These are phyloP conservation scores for Aspergillus kassunensis DNA, from an alignment of 495 filamentous ascomycete genomes.

Conservation along the genomic window DNA sequence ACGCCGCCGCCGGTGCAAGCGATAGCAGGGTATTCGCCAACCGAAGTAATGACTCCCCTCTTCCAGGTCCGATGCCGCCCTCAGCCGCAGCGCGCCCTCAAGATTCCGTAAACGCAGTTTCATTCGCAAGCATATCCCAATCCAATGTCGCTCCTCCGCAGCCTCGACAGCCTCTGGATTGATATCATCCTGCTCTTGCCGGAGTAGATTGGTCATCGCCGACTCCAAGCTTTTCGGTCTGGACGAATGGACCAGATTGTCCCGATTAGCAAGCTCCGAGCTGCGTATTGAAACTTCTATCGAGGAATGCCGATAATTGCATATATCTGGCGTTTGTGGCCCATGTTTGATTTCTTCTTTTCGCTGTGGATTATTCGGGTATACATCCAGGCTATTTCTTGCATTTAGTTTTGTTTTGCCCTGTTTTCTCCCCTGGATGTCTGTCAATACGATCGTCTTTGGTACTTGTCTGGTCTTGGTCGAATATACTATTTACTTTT, in stretches of 20 bases:
- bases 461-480: constrained; percentile 5
- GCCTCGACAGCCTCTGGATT: constrained; percentile 12
- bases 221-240: too few species aligned
- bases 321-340: constrained; percentile 26
- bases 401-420: neutral
- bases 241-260: too few species aligned
- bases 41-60: constrained; percentile 17
- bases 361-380: neutral
- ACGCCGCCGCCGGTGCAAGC: constrained; percentile 20
- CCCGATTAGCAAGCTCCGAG: too few species aligned
- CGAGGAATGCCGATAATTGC: constrained; percentile 14
- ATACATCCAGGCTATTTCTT: constrained; percentile 5
- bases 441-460: constrained; percentile 11
- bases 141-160: constrained; percentile 21
- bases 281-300: too few species aligned
- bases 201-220: too few species aligned
- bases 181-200: too few species aligned
- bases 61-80: constrained; percentile 6
- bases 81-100: constrained; percentile 11
- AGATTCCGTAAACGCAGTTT: constrained; percentile 19
- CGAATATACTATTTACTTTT: constrained; percentile 1
- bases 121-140: constrained; percentile 32
- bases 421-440: neutral
- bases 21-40: constrained; percentile 19
- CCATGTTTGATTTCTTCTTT: constrained; percentile 8